These are phyloP conservation scores for Phytophthora chlamydospora DNA, from an alignment of 352 stramenopile genomes.

Conservation along the genomic window DNA sequence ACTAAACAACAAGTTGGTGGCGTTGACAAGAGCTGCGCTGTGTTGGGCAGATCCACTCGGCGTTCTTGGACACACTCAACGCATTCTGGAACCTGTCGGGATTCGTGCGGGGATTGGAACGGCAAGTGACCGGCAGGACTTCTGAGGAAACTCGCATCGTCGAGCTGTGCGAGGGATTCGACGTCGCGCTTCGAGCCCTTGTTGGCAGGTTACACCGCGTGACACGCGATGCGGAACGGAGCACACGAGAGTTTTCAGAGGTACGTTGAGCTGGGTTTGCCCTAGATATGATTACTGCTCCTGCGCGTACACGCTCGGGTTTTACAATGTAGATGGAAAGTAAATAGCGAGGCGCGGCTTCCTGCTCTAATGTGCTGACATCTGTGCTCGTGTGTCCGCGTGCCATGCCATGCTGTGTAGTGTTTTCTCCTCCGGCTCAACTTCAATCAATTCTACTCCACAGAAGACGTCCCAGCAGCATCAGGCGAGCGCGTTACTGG, in stretches of 20 bases:
- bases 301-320: slow-evolving; percentile 16
- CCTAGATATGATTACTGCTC: slow-evolving; percentile 10
- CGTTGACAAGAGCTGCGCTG: neutral
- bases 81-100: slow-evolving; percentile 41
- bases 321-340: slow-evolving; percentile 16
- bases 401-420: slow-evolving; percentile 35
- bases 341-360: slow-evolving; percentile 23
- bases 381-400: slow-evolving; percentile 21
- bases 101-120: slow-evolving; percentile 41
- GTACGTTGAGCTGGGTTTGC: slow-evolving; percentile 29
- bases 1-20: neutral
- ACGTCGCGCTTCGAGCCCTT: slow-evolving; percentile 29
- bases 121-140: slow-evolving; percentile 23
- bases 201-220: slow-evolving; percentile 34
- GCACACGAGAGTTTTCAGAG: slow-evolving; percentile 49
- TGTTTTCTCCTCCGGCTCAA: slow-evolving; percentile 64
- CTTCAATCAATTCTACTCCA: slow-evolving; percentile 58
- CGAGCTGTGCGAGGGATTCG: slow-evolving; percentile 34
- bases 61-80: slow-evolving; percentile 29
- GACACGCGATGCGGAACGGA: slow-evolving; percentile 27
- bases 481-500: slow-evolving; percentile 9
- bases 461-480: slow-evolving; percentile 6
- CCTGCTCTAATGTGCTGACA: slow-evolving; percentile 32
- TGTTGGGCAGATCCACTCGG: slow-evolving; percentile 37
- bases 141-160: slow-evolving; percentile 19